phyloP scores from a whole-genome alignment of 257 asterid species.

The Fraxinus quadrangulata region DNA sequence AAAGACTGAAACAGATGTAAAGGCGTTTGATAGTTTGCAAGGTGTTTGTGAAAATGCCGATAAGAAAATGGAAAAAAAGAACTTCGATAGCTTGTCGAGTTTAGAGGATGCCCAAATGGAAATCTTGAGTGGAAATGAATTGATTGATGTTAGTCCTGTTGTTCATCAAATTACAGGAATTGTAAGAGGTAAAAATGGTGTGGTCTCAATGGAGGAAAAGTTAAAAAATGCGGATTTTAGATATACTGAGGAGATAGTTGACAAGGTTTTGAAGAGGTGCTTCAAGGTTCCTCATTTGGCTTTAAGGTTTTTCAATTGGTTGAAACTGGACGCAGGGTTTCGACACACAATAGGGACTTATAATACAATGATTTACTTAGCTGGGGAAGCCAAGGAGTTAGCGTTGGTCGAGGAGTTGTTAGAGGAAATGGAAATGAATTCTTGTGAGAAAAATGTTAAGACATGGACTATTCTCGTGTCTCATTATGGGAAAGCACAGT shows the following conservation, averaged over 20 bases:
- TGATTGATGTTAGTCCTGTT: constrained; percentile 56
- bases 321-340: constrained; percentile 51
- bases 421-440: constrained; percentile 60
- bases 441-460: constrained; percentile 53
- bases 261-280: constrained; percentile 77
- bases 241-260: constrained; percentile 60
- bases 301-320: constrained; percentile 77
- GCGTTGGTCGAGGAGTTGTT: constrained; percentile 58
- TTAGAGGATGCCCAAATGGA: constrained; percentile 12
- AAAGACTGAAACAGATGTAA: constrained; percentile 10
- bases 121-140: constrained; percentile 26
- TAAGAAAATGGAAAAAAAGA: constrained; percentile 21
- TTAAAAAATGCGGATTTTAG: constrained; percentile 48
- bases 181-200: constrained; percentile 49
- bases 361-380: constrained; percentile 61
- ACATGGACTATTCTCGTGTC: constrained; percentile 75
- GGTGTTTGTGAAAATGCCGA: constrained; percentile 66
- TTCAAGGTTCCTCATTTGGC: constrained; percentile 79
- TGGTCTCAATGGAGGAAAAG: constrained; percentile 57
- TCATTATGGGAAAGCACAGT: constrained; percentile 58
- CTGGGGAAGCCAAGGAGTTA: constrained; percentile 58
- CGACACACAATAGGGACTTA: constrained; percentile 52
- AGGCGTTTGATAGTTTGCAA: constrained; percentile 25
- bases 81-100: constrained; percentile 19
- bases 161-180: constrained; percentile 68